Base-by-base conservation (phyloP, 2,329 filamentous ascomycete genomes). In the Fragosphaeria purpurea region DNA sequence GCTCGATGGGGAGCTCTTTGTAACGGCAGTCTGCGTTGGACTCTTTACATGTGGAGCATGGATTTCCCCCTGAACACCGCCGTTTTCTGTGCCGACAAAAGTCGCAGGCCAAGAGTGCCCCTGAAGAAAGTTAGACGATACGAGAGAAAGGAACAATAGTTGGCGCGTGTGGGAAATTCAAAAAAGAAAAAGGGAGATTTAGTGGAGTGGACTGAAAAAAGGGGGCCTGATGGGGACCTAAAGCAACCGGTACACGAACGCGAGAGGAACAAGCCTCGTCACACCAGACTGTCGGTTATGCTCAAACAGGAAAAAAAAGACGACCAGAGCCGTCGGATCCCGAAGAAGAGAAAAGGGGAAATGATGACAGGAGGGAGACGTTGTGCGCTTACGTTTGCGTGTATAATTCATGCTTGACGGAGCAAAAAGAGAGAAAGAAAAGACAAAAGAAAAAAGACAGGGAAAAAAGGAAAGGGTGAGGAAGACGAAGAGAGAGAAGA, bases 11-110 rank as follows among this genome's bases (percentile, higher is more conserved):
- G 3, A 68, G 58, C 34, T 69, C 66, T 49, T 68, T 67, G 59
- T 68, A 69, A 7, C 63, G 61, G 47, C 67, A 69, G 51, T 67
- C 63, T 41, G 66, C 66, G 33, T 64, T 65, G 31, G 65, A 66
- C 41, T 68, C 66, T 41, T 56, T 57, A 52, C 67, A 69, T 3
- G 66, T 68, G 43, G 65, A 65, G 51, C 67, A 69, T 7, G 67
- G 66, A 40, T 58, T 61, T 50, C 67, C 63, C 38, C 66, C 66
- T 50, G 68, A 65, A 55, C 66, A 69, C 50, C 65, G 59, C 48
- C 65, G 61, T 54, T 69, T 69, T 34, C 66, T 61, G 51, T 67
- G 62, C 43, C 67, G 56, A 56, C 66, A 69, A 52, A 69, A 69
- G 55, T 70, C 67, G 56, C 67, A 70, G 49, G 67, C 67, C 54